phyloP scores from a whole-genome alignment of 106 monocot species.

The Phalaenopsis aphrodite region DNA sequence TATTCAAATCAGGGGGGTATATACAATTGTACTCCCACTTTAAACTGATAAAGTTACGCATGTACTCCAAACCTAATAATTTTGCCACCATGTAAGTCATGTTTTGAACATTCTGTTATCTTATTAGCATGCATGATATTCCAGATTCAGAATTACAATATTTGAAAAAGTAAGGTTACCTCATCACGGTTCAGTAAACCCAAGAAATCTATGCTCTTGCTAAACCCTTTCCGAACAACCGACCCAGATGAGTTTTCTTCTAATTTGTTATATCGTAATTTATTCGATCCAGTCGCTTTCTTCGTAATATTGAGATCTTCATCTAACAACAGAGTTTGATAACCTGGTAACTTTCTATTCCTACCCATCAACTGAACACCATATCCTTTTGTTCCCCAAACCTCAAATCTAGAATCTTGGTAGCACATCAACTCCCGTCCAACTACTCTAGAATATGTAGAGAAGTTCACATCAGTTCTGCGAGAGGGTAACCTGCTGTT shows the following conservation, averaged over 20 bases:
- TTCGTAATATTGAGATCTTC: constrained; percentile 23
- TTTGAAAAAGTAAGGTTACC: constrained; percentile 27
- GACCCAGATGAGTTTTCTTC: constrained; percentile 15
- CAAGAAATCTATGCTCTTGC: constrained; percentile 50
- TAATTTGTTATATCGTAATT: constrained; percentile 15
- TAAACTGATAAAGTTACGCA: too few species aligned
- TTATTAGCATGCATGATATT: too few species aligned
- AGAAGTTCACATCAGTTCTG: constrained; percentile 88
- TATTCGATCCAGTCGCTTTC: constrained; percentile 3
- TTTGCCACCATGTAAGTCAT: too few species aligned
- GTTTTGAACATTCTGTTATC: too few species aligned
- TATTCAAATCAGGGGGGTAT: too few species aligned
- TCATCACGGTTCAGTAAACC: constrained; percentile 57
- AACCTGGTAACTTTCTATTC: constrained; percentile 72
- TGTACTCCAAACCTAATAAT: too few species aligned
- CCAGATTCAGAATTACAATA: too few species aligned
- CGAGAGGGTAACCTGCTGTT: constrained; percentile 48
- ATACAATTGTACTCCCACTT: too few species aligned
- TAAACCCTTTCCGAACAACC: constrained; percentile 18
- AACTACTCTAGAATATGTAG: constrained; percentile 64
- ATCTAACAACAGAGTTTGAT: constrained; percentile 20
- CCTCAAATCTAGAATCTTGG: constrained; percentile 78
- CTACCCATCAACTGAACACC: constrained; percentile 43
- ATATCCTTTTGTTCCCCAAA: constrained; percentile 83
- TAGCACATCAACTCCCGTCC: constrained; percentile 81